phyloP scores from a whole-genome alignment of 768 basidiomycete genomes.

The Cystobasidium onofrii region DNA sequence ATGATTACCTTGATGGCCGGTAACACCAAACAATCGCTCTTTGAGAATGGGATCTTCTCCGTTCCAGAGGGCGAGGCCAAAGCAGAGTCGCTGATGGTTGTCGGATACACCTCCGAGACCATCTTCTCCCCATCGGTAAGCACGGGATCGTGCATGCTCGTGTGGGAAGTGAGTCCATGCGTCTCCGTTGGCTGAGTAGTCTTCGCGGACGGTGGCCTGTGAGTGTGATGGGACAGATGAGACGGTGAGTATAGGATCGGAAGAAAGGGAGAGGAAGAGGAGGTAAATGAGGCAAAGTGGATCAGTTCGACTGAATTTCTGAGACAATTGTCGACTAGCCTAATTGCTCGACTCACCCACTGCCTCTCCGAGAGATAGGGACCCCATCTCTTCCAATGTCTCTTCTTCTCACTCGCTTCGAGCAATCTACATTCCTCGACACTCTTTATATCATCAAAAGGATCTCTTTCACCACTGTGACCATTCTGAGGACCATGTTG shows the following conservation, averaged over 20 bases:
- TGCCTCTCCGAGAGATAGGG: slow-evolving; percentile 95
- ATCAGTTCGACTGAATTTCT: no score
- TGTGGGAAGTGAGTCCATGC: slow-evolving; percentile 87
- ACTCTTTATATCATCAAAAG: slow-evolving; percentile 37
- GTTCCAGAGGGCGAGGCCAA: slow-evolving; percentile 89
- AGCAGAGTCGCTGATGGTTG: slow-evolving; percentile 89
- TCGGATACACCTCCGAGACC: slow-evolving; percentile 95
- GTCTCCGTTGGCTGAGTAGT: slow-evolving; percentile 87
- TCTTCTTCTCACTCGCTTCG: slow-evolving; percentile 63
- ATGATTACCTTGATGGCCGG: slow-evolving; percentile 88
- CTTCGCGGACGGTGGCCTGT: slow-evolving; percentile 94
- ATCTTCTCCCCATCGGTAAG: slow-evolving; percentile 98
- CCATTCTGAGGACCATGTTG: background rate
- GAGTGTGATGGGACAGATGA: background rate
- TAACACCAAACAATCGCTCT: slow-evolving; percentile 90
- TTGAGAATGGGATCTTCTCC: slow-evolving; percentile 88
- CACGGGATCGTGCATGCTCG: slow-evolving; percentile 81
- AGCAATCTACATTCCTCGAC: slow-evolving; percentile 73
- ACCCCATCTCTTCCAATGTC: slow-evolving; percentile 99
- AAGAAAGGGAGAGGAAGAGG: slow-evolving; percentile 34
- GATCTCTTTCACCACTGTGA: slow-evolving; percentile 5
- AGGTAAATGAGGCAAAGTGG: no score
- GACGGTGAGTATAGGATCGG: slow-evolving; percentile 34
- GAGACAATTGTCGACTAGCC: no score
- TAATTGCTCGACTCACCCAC: slow-evolving; percentile 83